phyloP scores from a whole-genome alignment of 805 yeast species.

The Pichia exigua region DNA sequence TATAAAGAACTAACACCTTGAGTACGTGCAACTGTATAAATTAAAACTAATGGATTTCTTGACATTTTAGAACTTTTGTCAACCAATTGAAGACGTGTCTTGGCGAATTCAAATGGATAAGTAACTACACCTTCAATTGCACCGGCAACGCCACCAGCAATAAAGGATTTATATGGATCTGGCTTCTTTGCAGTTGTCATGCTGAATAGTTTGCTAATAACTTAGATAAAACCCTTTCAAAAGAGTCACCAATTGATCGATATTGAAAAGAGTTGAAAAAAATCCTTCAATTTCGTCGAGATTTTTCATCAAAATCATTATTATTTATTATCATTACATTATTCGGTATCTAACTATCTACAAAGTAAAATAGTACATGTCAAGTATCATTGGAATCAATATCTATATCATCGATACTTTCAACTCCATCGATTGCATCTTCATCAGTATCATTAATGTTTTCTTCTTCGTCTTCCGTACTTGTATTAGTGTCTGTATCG shows the following conservation, averaged over 20 bases:
- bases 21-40: constrained; percentile 61
- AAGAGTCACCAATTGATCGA: neutral
- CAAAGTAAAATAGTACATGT: neutral
- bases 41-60: constrained; percentile 76
- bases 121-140: constrained; percentile 90
- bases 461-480: neutral
- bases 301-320: neutral
- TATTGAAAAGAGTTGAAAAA: neutral
- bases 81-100: constrained; percentile 81
- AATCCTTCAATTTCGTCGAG: neutral
- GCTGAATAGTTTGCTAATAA: neutral
- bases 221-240: neutral
- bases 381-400: neutral
- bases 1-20: constrained; percentile 79
- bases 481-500: neutral
- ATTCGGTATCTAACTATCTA: neutral
- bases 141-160: constrained; percentile 96
- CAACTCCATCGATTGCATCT: neutral
- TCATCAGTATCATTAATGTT: constrained; percentile 1
- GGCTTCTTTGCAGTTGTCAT: constrained; percentile 27
- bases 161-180: constrained; percentile 73
- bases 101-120: constrained; percentile 95
- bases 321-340: neutral
- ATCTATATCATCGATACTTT: neutral
- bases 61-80: constrained; percentile 58